Evolutionary conservation across 495 filamentous ascomycete genomes (phyloP), one percentile per base, ranked within the genome.

Genomic region (Talaromyces nanjingensis): DNA sequence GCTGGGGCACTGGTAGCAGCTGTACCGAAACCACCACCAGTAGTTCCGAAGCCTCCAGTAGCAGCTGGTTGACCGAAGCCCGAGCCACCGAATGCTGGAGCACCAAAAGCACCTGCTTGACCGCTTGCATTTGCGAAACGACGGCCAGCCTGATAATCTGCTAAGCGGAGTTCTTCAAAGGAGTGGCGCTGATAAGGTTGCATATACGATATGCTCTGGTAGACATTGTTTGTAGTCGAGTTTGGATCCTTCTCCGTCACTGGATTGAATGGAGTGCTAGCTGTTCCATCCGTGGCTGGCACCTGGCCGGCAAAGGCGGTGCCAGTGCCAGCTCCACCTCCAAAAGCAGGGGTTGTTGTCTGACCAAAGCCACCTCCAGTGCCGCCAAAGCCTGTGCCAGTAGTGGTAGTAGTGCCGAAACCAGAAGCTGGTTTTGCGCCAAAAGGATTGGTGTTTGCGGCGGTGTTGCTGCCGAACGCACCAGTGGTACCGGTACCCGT

Each of bases 71-170:
- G 45, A 58, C 45, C 65, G 25, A 59, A 67, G 9, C 49, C 60
- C 18, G 70, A 65, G 20, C 76, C 74, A 20, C 76, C 74, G 57
- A 79, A 81, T 34, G 74, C 76, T 47, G 78, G 75, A 3, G 76
- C 67, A 6, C 94, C 94, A 70, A 98, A 98, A 4, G 88, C 90
- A 34, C 91, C 91, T 49, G 88, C 83, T 70, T 91, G 88, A 58
- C 91, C 91, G 63, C 89, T 90, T 22, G 83, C 81, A 67, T 91
- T 93, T 7, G 92, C 94, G 67, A 80, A 89, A 39, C 87, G 86
- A 63, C 94, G 84, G 25, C 94, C 94, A 78, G 91, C 87, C 61
- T 86, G 84, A 75, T 98, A 98, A 76, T 98, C 94, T 37, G 84
- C 91, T 62, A 96, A 73, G 70, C 94, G 85, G 54, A 98, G 75